These are phyloP conservation scores for Lavandula angustifolia DNA, from an alignment of 257 asterid genomes.

Conservation along the genomic window DNA sequence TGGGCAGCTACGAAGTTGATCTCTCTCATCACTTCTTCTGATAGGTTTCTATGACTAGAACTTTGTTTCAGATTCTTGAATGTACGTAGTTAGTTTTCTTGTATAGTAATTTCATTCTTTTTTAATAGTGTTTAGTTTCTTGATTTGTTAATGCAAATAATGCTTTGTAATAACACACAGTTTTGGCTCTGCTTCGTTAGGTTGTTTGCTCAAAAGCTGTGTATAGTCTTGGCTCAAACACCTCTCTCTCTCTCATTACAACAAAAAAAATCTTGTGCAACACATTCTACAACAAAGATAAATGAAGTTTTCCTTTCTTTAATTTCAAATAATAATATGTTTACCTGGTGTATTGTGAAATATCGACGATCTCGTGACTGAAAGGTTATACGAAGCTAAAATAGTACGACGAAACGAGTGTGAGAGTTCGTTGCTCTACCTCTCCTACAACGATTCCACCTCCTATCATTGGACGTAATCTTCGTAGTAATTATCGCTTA, in stretches of 20 bases:
- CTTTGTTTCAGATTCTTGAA: neutral
- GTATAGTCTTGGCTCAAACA: too few species aligned
- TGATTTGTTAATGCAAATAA: neutral
- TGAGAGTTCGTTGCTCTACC: constrained; percentile 51
- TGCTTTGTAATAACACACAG: neutral
- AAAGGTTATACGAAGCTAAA: constrained; percentile 16
- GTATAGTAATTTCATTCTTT: constrained; percentile 15
- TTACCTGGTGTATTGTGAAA: too few species aligned
- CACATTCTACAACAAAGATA: too few species aligned
- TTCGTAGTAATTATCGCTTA: constrained; percentile 78
- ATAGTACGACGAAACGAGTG: constrained; percentile 26
- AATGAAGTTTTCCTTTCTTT: constrained; percentile 22
- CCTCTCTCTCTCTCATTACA: too few species aligned
- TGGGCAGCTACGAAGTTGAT: constrained; percentile 76
- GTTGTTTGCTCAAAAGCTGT: too few species aligned
- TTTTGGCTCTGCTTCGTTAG: neutral
- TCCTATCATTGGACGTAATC: constrained; percentile 56
- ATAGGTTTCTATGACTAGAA: neutral
- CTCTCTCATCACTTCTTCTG: constrained; percentile 34
- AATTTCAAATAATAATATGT: neutral
- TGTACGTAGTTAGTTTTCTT: constrained; percentile 2
- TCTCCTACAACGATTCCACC: constrained; percentile 14
- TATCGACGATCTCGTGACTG: neutral
- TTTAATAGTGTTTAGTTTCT: neutral
- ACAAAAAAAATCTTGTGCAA: too few species aligned